Conservation (phyloP, 2,329 filamentous ascomycete species). For the Phaeomoniella chlamydospora region DNA sequence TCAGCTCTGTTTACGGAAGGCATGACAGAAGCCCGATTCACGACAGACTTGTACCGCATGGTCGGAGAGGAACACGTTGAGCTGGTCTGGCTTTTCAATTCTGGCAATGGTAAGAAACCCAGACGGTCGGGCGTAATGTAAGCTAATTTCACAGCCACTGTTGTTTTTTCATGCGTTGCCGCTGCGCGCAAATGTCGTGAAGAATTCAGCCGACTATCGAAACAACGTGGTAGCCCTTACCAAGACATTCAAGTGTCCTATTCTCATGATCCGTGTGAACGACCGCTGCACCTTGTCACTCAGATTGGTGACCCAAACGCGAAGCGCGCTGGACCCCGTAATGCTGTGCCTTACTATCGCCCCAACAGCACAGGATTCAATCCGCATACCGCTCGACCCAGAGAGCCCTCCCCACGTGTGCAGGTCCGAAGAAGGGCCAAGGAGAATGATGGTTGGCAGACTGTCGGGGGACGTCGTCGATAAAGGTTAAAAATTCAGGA, state of each 20-base stretch:
- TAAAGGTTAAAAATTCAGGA: too few relatives aligned
- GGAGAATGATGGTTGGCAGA: conserved; percentile 7
- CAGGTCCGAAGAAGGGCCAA: background rate
- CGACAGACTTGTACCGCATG: conserved; percentile 16
- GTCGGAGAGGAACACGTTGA: conserved; percentile 22
- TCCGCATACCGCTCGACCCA: background rate
- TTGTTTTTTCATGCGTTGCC: conserved; percentile 20
- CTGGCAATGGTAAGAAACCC: conserved; percentile 22
- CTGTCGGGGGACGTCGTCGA: conserved; percentile 3
- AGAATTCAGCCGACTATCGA: conserved; percentile 16
- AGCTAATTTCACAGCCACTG: conserved; percentile 15
- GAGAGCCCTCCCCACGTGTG: background rate
- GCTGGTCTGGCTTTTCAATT: conserved; percentile 25
- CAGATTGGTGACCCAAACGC: conserved; percentile 6
- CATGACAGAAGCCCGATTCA: conserved; percentile 18
- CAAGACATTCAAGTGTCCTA: conserved; percentile 19
- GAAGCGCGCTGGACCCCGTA: background rate
- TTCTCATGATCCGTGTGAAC: conserved; percentile 25
- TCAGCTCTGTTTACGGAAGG: conserved; percentile 20
- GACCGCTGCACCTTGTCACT: conserved; percentile 17
- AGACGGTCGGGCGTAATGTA: background rate
- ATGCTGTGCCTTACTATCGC: background rate
- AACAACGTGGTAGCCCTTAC: conserved; percentile 14
- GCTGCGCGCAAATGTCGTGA: conserved; percentile 19
- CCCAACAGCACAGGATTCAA: background rate